Percentiles rank a stretch among this genome's conserved stretches.
phyloP scores from a whole-genome alignment of 2,329 filamentous ascomycete species.

The Diaporthe destruens region DNA sequence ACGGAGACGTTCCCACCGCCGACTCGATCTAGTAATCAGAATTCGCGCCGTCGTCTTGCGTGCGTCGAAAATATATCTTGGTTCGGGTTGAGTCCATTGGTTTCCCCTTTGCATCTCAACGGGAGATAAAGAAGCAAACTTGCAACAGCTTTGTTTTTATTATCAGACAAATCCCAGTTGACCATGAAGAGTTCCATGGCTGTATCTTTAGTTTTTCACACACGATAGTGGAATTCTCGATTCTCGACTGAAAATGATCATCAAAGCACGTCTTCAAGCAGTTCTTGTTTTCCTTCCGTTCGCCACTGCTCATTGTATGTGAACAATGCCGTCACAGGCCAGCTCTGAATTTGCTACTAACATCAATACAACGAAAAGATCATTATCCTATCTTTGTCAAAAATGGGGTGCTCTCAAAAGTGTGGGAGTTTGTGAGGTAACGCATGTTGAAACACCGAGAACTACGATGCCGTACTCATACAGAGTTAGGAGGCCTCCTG shows the following conservation, averaged over 20 bases:
- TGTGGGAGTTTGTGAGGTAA: constrained; percentile 1
- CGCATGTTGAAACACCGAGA: not conserved
- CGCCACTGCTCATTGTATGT: not conserved
- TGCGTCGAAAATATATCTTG: not conserved
- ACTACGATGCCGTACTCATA: not conserved
- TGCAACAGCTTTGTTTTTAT: not conserved
- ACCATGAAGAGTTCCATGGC: not conserved
- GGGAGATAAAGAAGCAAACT: not conserved
- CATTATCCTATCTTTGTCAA: not conserved
- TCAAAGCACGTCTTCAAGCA: not conserved
- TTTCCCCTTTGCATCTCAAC: not conserved
- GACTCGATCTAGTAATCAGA: not conserved
- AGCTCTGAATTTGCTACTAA: not conserved
- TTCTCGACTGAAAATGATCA: not conserved
- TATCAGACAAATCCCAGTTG: not conserved
- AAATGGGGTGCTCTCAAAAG: not conserved
- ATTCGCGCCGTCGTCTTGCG: not conserved
- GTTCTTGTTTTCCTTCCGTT: not conserved
- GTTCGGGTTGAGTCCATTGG: not conserved
- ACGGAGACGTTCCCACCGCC: not conserved
- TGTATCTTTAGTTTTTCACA: not conserved
- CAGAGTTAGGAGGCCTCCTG: not conserved
- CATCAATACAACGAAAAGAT: not conserved
- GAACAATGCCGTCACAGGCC: not conserved
- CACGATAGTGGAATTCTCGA: not conserved